Conservation (phyloP, 768 basidiomycete species). For the Mycena capillaripes region DNA sequence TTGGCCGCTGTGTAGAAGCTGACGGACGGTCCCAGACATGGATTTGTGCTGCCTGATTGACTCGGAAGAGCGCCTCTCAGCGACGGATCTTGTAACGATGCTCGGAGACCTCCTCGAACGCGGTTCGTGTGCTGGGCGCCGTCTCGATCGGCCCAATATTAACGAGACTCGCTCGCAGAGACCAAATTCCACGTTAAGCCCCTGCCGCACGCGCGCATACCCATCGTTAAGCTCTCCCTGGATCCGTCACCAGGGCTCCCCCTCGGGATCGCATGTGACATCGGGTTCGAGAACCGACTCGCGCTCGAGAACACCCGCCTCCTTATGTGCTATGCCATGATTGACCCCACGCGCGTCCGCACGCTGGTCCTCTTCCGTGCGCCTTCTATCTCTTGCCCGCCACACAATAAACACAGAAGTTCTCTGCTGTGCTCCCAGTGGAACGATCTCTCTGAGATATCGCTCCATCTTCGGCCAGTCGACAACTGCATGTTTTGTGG, state of each 20-base stretch:
- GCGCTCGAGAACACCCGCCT: slow-evolving; percentile 97
- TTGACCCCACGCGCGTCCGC: slow-evolving; percentile 93
- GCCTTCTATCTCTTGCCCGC: slow-evolving; percentile 50
- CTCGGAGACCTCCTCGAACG: slow-evolving; percentile 93
- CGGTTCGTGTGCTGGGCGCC: slow-evolving; percentile 66
- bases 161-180: slow-evolving; percentile 61
- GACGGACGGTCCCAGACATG: slow-evolving; percentile 79
- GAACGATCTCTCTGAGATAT: slow-evolving; percentile 11
- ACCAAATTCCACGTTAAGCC: slow-evolving; percentile 98
- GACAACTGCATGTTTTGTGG: slow-evolving; percentile 5
- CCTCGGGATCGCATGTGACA: slow-evolving; percentile 95
- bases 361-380: slow-evolving; percentile 96
- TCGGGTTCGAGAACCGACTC: slow-evolving; percentile 97
- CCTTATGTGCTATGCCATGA: slow-evolving; percentile 96
- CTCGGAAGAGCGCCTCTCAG: slow-evolving; percentile 81
- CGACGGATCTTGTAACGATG: slow-evolving; percentile 94
- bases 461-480: slow-evolving; percentile 18
- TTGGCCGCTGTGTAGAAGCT: slow-evolving; percentile 30
- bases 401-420: slow-evolving; percentile 14
- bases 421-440: slow-evolving; percentile 27
- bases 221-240: slow-evolving; percentile 96
- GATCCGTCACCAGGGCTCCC: slow-evolving; percentile 87
- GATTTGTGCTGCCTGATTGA: slow-evolving; percentile 98
- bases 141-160: slow-evolving; percentile 25
- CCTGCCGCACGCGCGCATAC: slow-evolving; percentile 96